Evolutionary conservation across 2,329 filamentous ascomycete species (phyloP).

Genomic region (Microsporum audouinii): DNA sequence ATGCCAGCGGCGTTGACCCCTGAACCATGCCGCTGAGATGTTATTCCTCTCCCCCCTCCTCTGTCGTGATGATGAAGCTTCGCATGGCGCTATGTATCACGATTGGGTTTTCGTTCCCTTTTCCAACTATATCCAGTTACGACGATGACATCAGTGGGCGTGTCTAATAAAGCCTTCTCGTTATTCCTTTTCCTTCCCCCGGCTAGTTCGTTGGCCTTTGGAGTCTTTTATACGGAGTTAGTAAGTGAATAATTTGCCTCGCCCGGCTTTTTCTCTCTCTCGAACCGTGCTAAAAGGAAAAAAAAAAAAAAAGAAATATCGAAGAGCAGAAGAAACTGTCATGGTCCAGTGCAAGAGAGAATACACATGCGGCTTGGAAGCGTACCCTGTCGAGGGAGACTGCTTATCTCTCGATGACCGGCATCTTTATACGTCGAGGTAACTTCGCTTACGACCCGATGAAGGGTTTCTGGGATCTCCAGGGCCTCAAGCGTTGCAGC

Average conservation of each 20-base stretch:
- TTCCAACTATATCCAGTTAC: neutral
- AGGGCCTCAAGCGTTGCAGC: neutral
- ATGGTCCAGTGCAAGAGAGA: neutral
- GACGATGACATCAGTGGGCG: neutral
- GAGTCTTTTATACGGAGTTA: neutral
- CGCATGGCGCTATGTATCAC: neutral
- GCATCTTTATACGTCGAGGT: neutral
- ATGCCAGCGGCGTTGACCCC: neutral
- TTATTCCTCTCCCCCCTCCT: neutral
- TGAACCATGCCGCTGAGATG: neutral
- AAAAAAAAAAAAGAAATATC: neutral
- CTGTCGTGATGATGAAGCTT: neutral
- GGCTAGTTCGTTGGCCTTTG: neutral
- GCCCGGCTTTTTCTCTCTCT: neutral
- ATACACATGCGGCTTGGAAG: neutral
- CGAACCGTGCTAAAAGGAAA: neutral
- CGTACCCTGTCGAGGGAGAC: neutral
- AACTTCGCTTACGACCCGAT: conserved; percentile 3
- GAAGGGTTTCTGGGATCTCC: neutral
- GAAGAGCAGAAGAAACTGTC: neutral
- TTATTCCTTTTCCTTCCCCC: neutral
- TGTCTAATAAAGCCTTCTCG: neutral
- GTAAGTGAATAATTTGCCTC: neutral
- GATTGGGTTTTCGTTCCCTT: neutral
- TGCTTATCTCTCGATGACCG: neutral